Conservation (phyloP, 495 filamentous ascomycete species). For the Margaritispora aquatica region DNA sequence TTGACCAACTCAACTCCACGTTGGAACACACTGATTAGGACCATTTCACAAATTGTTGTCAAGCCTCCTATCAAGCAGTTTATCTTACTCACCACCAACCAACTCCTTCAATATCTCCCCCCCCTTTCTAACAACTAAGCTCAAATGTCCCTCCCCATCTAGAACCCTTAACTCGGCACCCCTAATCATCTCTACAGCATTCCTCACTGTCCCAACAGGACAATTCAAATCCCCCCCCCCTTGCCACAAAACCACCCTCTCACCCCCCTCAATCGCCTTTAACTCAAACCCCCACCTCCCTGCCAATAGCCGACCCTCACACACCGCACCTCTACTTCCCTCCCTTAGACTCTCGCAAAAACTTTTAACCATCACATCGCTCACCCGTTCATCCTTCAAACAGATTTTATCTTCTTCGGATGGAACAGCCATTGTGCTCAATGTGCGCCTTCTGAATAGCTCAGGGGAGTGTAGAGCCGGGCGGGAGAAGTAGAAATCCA, state of each 20-base stretch:
- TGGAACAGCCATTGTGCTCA: too few species aligned
- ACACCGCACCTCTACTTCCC: background rate
- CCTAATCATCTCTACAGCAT: background rate
- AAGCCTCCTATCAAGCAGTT: too few species aligned
- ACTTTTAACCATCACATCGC: background rate
- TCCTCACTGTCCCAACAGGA: background rate
- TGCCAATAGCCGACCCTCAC: background rate
- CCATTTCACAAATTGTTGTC: too few species aligned
- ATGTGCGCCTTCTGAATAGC: too few species aligned
- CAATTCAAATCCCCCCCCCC: constrained; percentile 8
- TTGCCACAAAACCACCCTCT: constrained; percentile 11
- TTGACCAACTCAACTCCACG: too few species aligned
- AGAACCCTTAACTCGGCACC: background rate
- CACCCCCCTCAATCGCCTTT: background rate
- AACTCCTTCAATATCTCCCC: constrained; percentile 12
- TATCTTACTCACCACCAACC: too few species aligned
- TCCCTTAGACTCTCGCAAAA: constrained; percentile 9
- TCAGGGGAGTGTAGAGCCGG: too few species aligned
- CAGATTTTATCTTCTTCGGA: constrained; percentile 2
- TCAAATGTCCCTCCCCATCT: constrained; percentile 2
- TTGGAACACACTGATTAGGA: too few species aligned
- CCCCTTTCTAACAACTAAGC: background rate
- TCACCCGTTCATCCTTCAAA: background rate
- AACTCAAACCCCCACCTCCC: constrained; percentile 11
- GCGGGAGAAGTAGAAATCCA: too few species aligned